Conservation (phyloP, 495 filamentous ascomycete genomes). For the Glonium stellatum region DNA sequence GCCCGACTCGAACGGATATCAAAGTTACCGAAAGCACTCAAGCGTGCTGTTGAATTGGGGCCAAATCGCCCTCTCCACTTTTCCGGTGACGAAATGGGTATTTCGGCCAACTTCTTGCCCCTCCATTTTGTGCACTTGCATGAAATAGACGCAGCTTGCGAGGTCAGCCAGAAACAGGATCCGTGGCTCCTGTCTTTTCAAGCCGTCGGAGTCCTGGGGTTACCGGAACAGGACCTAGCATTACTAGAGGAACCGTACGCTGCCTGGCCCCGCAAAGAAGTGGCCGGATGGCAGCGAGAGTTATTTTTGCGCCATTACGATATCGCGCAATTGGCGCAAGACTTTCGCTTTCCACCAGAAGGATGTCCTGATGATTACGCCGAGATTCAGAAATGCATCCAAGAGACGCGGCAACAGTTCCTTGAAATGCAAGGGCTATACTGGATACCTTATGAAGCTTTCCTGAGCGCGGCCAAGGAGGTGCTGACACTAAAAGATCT, state of each 20-base stretch:
- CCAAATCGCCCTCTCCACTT: constrained; percentile 26
- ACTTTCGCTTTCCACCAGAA: constrained; percentile 25
- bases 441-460: constrained; percentile 19
- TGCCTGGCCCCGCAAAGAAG: constrained; percentile 18
- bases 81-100: constrained; percentile 25
- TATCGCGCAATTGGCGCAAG: constrained; percentile 25
- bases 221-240: constrained; percentile 28
- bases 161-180: constrained; percentile 1
- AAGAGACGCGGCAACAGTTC: constrained; percentile 24
- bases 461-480: constrained; percentile 16
- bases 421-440: constrained; percentile 25
- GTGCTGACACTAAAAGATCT: constrained; percentile 12
- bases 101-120: constrained; percentile 29
- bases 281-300: constrained; percentile 17
- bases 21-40: constrained; percentile 24
- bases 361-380: constrained; percentile 18
- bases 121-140: constrained; percentile 19
- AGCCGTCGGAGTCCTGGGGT: constrained; percentile 32
- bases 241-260: constrained; percentile 15
- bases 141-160: constrained; percentile 15
- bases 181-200: constrained; percentile 33
- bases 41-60: constrained; percentile 21
- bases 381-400: constrained; percentile 19
- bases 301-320: constrained; percentile 25
- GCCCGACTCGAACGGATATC: constrained; percentile 23